phyloP scores from a whole-genome alignment of 495 filamentous ascomycete genomes.

The Platismatia glauca region DNA sequence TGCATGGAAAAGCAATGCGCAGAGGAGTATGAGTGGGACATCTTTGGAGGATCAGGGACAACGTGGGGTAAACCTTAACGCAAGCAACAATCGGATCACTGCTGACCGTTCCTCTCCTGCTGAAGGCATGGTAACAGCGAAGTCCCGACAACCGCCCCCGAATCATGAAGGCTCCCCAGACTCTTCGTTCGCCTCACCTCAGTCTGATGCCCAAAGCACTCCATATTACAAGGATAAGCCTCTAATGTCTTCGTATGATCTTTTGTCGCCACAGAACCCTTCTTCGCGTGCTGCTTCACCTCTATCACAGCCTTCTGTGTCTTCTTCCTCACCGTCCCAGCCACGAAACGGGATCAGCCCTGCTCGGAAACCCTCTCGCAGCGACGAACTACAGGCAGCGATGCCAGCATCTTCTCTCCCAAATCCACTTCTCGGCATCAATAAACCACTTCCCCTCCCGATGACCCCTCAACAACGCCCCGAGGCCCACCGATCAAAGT shows the following conservation, averaged over 20 bases:
- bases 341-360: neutral
- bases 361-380: neutral
- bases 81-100: slow-evolving; percentile 26
- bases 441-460: slow-evolving; percentile 32
- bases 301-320: slow-evolving; percentile 16
- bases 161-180: slow-evolving; percentile 7
- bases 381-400: neutral
- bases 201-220: slow-evolving; percentile 6
- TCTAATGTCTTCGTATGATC: slow-evolving; percentile 18
- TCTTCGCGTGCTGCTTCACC: slow-evolving; percentile 19
- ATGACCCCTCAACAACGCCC: slow-evolving; percentile 31
- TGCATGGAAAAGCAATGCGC: slow-evolving; percentile 30
- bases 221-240: slow-evolving; percentile 21
- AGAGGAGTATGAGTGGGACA: slow-evolving; percentile 27
- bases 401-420: neutral
- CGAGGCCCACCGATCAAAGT: slow-evolving; percentile 22
- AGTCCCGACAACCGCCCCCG: slow-evolving; percentile 14
- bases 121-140: slow-evolving; percentile 27
- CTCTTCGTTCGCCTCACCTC: slow-evolving; percentile 11
- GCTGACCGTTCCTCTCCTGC: slow-evolving; percentile 26
- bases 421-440: slow-evolving; percentile 13
- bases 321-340: slow-evolving; percentile 11
- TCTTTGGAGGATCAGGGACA: slow-evolving; percentile 27
- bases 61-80: slow-evolving; percentile 28
- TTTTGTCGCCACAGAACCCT: slow-evolving; percentile 12